Conservation (phyloP, 805 yeast genomes). For the Zygosaccharomyces gambellarensis region DNA sequence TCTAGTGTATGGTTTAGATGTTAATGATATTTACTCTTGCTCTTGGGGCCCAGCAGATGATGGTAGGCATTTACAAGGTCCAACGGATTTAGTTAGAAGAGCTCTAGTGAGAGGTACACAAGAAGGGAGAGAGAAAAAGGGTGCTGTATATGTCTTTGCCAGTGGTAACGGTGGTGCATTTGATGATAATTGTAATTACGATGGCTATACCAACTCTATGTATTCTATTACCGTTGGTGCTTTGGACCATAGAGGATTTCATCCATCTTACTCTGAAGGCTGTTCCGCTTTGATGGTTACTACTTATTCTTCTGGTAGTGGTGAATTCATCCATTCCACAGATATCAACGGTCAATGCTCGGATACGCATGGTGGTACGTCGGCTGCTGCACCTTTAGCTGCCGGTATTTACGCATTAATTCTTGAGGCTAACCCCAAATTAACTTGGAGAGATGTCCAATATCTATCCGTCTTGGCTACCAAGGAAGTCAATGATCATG, state of each 20-base stretch:
- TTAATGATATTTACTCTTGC: slow-evolving; percentile 91
- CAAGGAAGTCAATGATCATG: slow-evolving; percentile 57
- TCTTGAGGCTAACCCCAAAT: slow-evolving; percentile 73
- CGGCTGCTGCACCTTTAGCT: slow-evolving; percentile 98
- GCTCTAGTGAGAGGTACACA: slow-evolving; percentile 81
- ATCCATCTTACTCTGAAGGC: slow-evolving; percentile 86
- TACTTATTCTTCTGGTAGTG: slow-evolving; percentile 87
- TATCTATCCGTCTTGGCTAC: slow-evolving; percentile 72
- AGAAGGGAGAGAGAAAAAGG: slow-evolving; percentile 76
- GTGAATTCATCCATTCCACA: slow-evolving; percentile 84
- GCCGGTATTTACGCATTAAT: slow-evolving; percentile 91
- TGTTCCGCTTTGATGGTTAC: slow-evolving; percentile 94
- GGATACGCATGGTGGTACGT: slow-evolving; percentile 85
- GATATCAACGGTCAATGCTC: slow-evolving; percentile 70
- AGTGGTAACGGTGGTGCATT: slow-evolving; percentile 85
- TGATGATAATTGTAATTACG: slow-evolving; percentile 92
- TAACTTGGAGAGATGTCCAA: slow-evolving; percentile 96
- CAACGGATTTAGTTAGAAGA: slow-evolving; percentile 68
- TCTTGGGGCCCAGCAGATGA: slow-evolving; percentile 99
- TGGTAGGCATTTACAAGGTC: slow-evolving; percentile 81
- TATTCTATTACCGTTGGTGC: slow-evolving; percentile 95
- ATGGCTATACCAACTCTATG: slow-evolving; percentile 94
- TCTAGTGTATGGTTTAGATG: slow-evolving; percentile 69
- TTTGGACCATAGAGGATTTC: slow-evolving; percentile 77
- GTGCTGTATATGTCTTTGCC: slow-evolving; percentile 90